Base-by-base conservation (phyloP, 768 basidiomycete genomes). In the Pleurotus pulmonarius region DNA sequence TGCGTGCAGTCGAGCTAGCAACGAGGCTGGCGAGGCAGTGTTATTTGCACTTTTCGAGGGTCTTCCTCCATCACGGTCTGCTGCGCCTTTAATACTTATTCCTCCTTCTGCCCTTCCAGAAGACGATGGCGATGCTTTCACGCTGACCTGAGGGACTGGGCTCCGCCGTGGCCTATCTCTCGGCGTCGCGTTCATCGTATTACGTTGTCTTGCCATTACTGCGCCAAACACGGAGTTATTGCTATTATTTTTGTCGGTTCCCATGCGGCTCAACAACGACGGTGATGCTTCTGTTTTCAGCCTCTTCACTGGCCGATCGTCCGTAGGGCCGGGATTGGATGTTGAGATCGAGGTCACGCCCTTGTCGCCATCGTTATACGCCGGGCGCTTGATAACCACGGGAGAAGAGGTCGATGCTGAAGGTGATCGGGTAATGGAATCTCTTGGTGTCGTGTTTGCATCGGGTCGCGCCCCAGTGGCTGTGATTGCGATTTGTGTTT, bases 41-140 rank as follows among this genome's bases (percentile, higher is more conserved):
- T 53, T 45, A 26, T 24, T 29, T 46, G 18, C 22, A 41, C 16
- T 38, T 9, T 34, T 34, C 11, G 29, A 22, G 59, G 8, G 24
- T 51, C 55, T 41, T 38, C 48, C 18, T 48, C 58, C 29, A 25
- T 43, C 40, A 46, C 59, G 62, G 64, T 53, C 58, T 45, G 82
- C 82, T 22, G 82, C 82, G 49, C 82, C 82, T 61, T 77, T 81
- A 60, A 83, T 83, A 60, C 78, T 82, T 59, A 68, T 77, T 40
- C 79, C 81, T n/a, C 70, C 72, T 41, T 66, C 64, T 9, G 75
- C 74, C 60, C 11, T 34, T 34, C 29, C 29, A 34, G 29, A 34
- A 34, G 11, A 11, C 29, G 29, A 34, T 34, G 29, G 29, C 29
- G 29, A 34, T 34, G 29, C 29, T 11, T 34, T 34, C 29, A 9